phyloP scores from a whole-genome alignment of 495 filamentous ascomycete genomes.

The Beverwykella pulmonaria region DNA sequence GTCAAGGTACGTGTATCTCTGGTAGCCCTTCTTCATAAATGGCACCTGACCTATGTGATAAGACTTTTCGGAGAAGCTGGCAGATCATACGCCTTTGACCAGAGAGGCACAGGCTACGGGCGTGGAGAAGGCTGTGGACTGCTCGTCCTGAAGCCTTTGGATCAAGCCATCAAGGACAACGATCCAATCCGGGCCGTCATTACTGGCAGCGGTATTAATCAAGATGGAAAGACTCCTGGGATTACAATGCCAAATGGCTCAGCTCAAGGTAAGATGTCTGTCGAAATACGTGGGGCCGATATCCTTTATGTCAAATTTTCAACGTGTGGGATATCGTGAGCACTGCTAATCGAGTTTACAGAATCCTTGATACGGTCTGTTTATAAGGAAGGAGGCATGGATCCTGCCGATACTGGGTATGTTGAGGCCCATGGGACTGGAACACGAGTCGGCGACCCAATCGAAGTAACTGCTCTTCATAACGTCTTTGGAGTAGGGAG shows the following conservation, averaged over 20 bases:
- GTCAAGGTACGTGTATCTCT: not conserved
- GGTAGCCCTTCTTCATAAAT: not conserved
- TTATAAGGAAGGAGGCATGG: constrained; percentile 17
- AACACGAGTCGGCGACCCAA: constrained; percentile 26
- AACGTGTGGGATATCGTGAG: not conserved
- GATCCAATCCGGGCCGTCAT: constrained; percentile 55
- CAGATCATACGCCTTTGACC: constrained; percentile 26
- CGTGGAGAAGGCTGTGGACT: constrained; percentile 27
- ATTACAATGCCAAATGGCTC: constrained; percentile 27
- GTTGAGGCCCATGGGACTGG: constrained; percentile 32
- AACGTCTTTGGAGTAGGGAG: constrained; percentile 12
- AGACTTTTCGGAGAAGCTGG: constrained; percentile 15
- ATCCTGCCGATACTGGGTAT: constrained; percentile 11
- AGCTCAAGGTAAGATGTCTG: constrained; percentile 3
- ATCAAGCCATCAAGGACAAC: constrained; percentile 48
- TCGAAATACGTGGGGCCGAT: not conserved
- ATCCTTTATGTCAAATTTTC: not conserved
- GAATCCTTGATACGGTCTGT: constrained; percentile 17
- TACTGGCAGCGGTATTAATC: constrained; percentile 44
- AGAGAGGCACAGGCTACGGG: constrained; percentile 18
- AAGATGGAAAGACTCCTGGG: constrained; percentile 18
- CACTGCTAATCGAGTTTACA: not conserved
- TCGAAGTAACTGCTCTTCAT: constrained; percentile 25
- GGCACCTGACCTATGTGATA: not conserved
- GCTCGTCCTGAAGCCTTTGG: constrained; percentile 50